A percentile compares a stretch with the other conserved stretches of the same genome.
phyloP scores from a whole-genome alignment of 1,284 basidiomycete genomes.

The Trametes versicolor region DNA sequence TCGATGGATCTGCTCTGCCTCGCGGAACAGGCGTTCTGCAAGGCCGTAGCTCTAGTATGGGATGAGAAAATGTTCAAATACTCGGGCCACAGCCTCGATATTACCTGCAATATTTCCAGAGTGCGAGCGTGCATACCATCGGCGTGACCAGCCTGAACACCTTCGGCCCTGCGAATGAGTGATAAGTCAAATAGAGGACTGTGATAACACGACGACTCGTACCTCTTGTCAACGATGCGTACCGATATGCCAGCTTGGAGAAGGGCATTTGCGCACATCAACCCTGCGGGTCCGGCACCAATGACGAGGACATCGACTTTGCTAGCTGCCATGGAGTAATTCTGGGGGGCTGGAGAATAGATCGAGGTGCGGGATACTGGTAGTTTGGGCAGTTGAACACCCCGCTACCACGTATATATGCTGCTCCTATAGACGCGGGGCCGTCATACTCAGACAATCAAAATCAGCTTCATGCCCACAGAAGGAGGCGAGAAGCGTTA shows the following conservation, averaged over 20 bases:
- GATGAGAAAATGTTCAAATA: not conserved
- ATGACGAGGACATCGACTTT: constrained; percentile 65
- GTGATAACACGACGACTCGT: constrained; percentile 18
- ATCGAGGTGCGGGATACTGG: not conserved
- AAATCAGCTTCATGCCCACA: no score
- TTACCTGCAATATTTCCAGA: constrained; percentile 79
- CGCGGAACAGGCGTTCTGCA: constrained; percentile 66
- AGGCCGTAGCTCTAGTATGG: constrained; percentile 73
- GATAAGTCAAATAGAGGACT: not conserved
- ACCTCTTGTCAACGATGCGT: constrained; percentile 74
- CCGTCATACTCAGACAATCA: no score
- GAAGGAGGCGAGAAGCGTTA: no score
- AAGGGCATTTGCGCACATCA: constrained; percentile 73
- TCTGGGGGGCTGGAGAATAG: not conserved
- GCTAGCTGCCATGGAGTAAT: constrained; percentile 12
- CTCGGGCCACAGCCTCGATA: no score
- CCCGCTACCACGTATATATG: no score
- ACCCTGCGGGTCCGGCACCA: constrained; percentile 65
- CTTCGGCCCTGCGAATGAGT: constrained; percentile 55
- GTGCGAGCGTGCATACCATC: constrained; percentile 84
- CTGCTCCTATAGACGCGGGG: no score
- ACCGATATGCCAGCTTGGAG: constrained; percentile 67
- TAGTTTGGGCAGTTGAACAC: not conserved
- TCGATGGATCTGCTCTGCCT: constrained; percentile 76
- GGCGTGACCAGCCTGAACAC: constrained; percentile 75